Base-by-base conservation (phyloP, 2,329 filamentous ascomycete genomes). In the Zelopaecilomyces penicillatus region DNA sequence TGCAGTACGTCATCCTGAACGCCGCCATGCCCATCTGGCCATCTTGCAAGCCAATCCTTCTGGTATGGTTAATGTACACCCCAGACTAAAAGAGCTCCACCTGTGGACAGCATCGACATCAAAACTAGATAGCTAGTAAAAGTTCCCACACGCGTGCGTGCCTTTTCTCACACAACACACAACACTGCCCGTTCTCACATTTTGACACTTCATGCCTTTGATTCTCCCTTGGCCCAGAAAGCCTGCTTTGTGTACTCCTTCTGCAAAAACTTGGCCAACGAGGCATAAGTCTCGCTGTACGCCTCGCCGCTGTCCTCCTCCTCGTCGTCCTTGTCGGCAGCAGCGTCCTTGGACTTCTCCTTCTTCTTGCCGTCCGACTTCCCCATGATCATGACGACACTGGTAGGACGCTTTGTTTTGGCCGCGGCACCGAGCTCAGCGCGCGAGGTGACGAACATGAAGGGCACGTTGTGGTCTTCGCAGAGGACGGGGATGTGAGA, bases 381-480 rank as follows among this genome's bases (percentile, higher is more conserved):
- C 65, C 81, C 78, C 61, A 77, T 77, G 58, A 85, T 80, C 89
- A 98, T 95, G 57, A 96, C 88, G 44, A 98, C 93, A 65, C 86
- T 94, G 32, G 93, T 98, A 41, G 93, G 93, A 52, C 93, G 77
- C 82, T 97, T 98, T 41, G 93, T 98, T 66, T 84, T 86, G 49
- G 90, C 90, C 4, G 93, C 91, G 55, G 87, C 87, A 60, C 93
- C 93, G 46, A 98, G 81, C 72, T 97, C 91, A 50, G 89, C 91
- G 57, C 93, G 84, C 60, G 86, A 94, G 49, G 83, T 81, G 57
- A 98, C 87, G 67, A 94, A 98, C 67, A 98, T 81, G 72, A 97
- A 98, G 31, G 93, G 93, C 49, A 96, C 87, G 68, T 87, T 87
- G 76, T 96, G 90, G 71, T 97, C 91, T 73, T 98, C 93, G 77